Conservation (phyloP, 306 rosid genomes). For the Citrullus amarus region DNA sequence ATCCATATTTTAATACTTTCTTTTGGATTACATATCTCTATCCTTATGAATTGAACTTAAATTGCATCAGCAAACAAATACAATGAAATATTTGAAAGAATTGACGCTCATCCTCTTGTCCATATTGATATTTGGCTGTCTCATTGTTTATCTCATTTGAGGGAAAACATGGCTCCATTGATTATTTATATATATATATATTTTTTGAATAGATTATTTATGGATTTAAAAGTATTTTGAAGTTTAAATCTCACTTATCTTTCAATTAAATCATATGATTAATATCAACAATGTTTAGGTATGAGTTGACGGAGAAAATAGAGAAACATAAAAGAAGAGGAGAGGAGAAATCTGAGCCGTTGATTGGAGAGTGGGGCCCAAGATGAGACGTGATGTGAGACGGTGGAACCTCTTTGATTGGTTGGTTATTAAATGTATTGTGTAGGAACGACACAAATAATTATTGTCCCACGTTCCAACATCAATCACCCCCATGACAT, state of each 20-base stretch:
- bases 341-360: slow-evolving; percentile 14
- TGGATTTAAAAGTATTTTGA: too few species aligned
- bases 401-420: slow-evolving; percentile 12
- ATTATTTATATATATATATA: too few species aligned
- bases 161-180: background rate
- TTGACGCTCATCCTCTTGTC: too few species aligned
- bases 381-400: slow-evolving; percentile 31
- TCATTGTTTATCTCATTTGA: background rate
- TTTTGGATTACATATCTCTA: too few species aligned
- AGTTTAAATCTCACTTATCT: too few species aligned
- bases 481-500: background rate
- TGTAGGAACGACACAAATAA: slow-evolving; percentile 20
- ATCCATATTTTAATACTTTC: too few species aligned
- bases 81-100: too few species aligned
- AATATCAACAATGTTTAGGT: background rate
- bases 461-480: slow-evolving; percentile 13
- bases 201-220: too few species aligned
- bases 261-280: too few species aligned
- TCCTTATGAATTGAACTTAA: too few species aligned
- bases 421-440: slow-evolving; percentile 26
- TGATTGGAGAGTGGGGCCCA: slow-evolving; percentile 17
- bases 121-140: background rate
- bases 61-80: too few species aligned
- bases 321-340: background rate
- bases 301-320: background rate